Evolutionary conservation across 2,329 filamentous ascomycete species (phyloP).

Genomic region (Ophiognomonia clavigignenti-juglandacearum): DNA sequence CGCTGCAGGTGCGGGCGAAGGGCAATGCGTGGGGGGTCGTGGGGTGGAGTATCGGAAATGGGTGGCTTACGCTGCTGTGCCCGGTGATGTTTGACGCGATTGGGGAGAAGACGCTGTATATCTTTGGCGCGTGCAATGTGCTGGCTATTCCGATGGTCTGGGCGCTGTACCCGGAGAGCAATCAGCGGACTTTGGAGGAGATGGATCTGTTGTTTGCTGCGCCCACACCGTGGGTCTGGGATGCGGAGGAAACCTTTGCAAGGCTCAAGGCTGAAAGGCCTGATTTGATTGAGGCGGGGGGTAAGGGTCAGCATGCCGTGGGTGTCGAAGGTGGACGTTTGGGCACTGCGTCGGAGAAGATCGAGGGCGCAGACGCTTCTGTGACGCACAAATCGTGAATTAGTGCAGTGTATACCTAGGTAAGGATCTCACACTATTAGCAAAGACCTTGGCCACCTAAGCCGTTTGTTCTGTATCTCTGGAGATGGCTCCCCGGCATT

Average conservation of each 20-base stretch:
- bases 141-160: conserved; percentile 65
- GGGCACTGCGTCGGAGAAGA: background rate
- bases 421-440: background rate
- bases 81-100: conserved; percentile 60
- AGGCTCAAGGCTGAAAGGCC: conserved; percentile 19
- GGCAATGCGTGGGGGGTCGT: conserved; percentile 74
- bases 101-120: conserved; percentile 66
- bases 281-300: conserved; percentile 12
- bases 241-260: conserved; percentile 19
- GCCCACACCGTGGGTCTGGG: conserved; percentile 15
- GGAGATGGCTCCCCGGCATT: too few species aligned
- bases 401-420: background rate
- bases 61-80: conserved; percentile 36
- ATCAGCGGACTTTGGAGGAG: conserved; percentile 68
- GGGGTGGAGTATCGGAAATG: conserved; percentile 70
- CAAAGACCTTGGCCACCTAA: background rate
- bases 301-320: background rate
- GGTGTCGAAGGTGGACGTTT: conserved; percentile 23
- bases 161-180: conserved; percentile 70
- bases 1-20: conserved; percentile 64
- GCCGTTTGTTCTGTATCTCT: too few species aligned
- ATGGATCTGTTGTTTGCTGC: conserved; percentile 70
- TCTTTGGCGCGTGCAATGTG: conserved; percentile 65
- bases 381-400: background rate
- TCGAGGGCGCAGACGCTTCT: background rate